These are phyloP conservation scores for Penicillium cosmopolitanum DNA, from an alignment of 495 filamentous ascomycete species.

Conservation along the genomic window DNA sequence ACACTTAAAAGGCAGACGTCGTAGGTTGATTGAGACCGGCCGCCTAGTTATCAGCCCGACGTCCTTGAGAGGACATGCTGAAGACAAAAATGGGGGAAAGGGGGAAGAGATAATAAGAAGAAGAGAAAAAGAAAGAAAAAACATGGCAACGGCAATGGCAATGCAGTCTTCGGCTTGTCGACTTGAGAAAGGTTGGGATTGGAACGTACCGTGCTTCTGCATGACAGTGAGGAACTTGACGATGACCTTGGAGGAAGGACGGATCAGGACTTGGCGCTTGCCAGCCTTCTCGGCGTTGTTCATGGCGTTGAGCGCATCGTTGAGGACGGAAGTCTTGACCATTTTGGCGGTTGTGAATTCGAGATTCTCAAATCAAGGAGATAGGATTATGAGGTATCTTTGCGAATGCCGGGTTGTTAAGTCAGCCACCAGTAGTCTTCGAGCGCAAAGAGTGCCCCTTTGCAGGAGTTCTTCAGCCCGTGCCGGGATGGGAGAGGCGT, in stretches of 20 bases:
- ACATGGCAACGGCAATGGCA: not conserved
- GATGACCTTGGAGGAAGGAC: slow-evolving; percentile 97
- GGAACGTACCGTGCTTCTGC: slow-evolving; percentile 94
- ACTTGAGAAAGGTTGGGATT: not conserved
- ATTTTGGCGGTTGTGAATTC: slow-evolving; percentile 74
- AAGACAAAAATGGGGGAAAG: slow-evolving; percentile 16
- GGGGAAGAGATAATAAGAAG: not conserved
- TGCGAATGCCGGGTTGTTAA: slow-evolving; percentile 32
- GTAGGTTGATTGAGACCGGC: slow-evolving; percentile 75
- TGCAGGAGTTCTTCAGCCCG: slow-evolving; percentile 90
- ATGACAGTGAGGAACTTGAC: slow-evolving; percentile 98
- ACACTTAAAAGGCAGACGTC: slow-evolving; percentile 98
- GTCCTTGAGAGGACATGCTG: slow-evolving; percentile 8
- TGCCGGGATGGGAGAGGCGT: slow-evolving; percentile 75
- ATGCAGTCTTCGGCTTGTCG: slow-evolving; percentile 1
- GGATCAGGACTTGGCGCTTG: slow-evolving; percentile 97
- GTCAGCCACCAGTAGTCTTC: slow-evolving; percentile 84
- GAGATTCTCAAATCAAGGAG: slow-evolving; percentile 79
- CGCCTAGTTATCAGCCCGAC: slow-evolving; percentile 99
- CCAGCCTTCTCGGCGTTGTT: slow-evolving; percentile 99
- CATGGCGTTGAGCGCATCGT: slow-evolving; percentile 99
- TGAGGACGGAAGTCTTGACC: slow-evolving; percentile 97
- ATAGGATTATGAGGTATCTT: slow-evolving; percentile 77
- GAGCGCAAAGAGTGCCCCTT: slow-evolving; percentile 93
- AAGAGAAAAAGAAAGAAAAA: not conserved